Evolutionary conservation across 129 eudicot genomes (phyloP), one percentile per base, ranked within the genome.

Genomic region (Escallonia rubra): DNA sequence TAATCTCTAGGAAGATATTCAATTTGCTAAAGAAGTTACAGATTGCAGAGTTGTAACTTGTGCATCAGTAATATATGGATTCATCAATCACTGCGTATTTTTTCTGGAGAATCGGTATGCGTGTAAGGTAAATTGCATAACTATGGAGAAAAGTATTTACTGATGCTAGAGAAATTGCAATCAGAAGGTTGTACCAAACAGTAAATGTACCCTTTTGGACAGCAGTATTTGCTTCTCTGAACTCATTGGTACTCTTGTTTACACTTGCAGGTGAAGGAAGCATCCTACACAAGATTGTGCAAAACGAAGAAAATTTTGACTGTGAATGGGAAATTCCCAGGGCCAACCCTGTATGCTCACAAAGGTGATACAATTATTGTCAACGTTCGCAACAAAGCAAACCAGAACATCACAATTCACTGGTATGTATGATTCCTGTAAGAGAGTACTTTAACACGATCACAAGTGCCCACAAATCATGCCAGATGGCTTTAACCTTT

Each of bases 331-430:
- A 57, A 53, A 64, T 73, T 63, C 56, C 77, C 77, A 4, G 77
- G 77, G 3, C 77, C 71, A 43, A 65, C 76, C 0, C 49, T 76
- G 4, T 58, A 70, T 51, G 76, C 63, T 42, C 6, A 38, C 9
- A 59, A 45, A 51, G 81, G 72, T 6, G 81, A 76, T 14, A 70
- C 64, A 11, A 6, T 76, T 14, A 8, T 58, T 8, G 66, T 76
- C 43, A 43, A 70, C 13, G 67, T 70, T 38, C 2, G 14, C 13
- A 76, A 76, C 34, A 58, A 43, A 3, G 66, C 63, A 2, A 51
- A 10, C 15, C 57, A 76, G 0, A 76, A 76, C 14, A 57, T 76
- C 68, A 76, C 80, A n/a, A 76, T 76, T 61, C 80, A 76, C 41
- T 76, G 80, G 80, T 76, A 55, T 6, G 16, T 51, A 52, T 41